Evolutionary conservation across 768 basidiomycete species (phyloP).

Genomic region (Amanita thiersii): DNA sequence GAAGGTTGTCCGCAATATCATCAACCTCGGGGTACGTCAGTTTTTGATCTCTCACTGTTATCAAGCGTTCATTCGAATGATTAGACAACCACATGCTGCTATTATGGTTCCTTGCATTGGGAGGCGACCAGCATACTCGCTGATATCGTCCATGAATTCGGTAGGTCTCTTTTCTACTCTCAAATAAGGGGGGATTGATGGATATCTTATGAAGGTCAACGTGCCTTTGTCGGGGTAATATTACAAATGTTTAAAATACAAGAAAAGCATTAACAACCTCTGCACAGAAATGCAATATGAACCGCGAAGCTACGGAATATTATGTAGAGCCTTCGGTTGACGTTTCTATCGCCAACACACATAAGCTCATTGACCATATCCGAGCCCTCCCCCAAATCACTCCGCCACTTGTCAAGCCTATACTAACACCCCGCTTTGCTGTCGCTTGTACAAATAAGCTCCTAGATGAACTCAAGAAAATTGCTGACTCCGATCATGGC

Average conservation of each 20-base stretch:
- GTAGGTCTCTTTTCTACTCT: constrained; percentile 29
- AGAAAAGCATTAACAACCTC: constrained; percentile 4
- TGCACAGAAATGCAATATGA: constrained; percentile 83
- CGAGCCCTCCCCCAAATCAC: constrained; percentile 36
- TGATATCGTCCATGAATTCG: constrained; percentile 56
- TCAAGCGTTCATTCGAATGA: constrained; percentile 2
- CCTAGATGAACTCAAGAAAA: constrained; percentile 47
- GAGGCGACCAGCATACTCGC: constrained; percentile 78
- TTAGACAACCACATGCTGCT: constrained; percentile 92
- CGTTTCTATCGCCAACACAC: constrained; percentile 55
- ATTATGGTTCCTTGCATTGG: constrained; percentile 78
- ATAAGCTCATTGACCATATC: constrained; percentile 62
- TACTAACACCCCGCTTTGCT: constrained; percentile 92
- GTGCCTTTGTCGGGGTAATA: constrained; percentile 79
- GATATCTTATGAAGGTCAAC: constrained; percentile 49
- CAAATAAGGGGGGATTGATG: constrained; percentile 2
- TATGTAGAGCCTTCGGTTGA: constrained; percentile 61
- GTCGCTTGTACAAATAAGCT: constrained; percentile 78
- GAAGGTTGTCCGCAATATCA: constrained; percentile 60
- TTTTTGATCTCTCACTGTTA: constrained; percentile 8
- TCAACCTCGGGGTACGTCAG: constrained; percentile 66
- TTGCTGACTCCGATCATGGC: constrained; percentile 49
- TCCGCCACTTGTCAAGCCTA: constrained; percentile 78
- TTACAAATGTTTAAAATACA: not conserved
- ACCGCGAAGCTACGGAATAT: constrained; percentile 55